Evolutionary conservation across 1,284 basidiomycete genomes (phyloP), one percentile per base, ranked within the genome.

Genomic region (Sparassis latifolia): DNA sequence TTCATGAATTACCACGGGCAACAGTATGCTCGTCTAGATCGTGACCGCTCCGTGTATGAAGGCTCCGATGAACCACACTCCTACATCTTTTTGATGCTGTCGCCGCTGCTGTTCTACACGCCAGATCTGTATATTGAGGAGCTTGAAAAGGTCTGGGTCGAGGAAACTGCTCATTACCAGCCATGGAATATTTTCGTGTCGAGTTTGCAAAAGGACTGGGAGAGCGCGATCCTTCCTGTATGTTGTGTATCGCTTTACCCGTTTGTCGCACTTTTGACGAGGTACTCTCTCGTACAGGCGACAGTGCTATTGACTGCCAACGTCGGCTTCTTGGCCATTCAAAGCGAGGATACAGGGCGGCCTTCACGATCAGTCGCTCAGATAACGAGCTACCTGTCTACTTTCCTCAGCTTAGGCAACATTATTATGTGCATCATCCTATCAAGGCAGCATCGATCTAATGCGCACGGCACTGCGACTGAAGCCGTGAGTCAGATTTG

Each of bases 241-340:
- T 7, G 64, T 56, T 39, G 6, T 10, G 3, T 10, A 10, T 28
- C 20, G 20, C 20, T 20, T 20, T 20, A 20, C 20, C 31, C 5
- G 41, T 29, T 27, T 5, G 20, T 7, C 10, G 32, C 9, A 9
- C 12, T 5, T n/a, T 29, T 32, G 45, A 31, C 49, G 27, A 39
- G 42, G 10, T 20, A 20, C 20, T 20, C 20, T 20, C 20, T 20
- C 20, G 31, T 27, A 10, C 44, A 75, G 72, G 64, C 72, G 0
- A 66, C 71, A 2, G 72, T 74, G 4, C 62, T 75, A 5, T 53
- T 75, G 46, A 68, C 66, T 2, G 71, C 68, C 10, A 73, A 76
- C 42, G 69, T 74, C 2, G 66, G 61, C 0, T 69, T 76, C 40
- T 64, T 75, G 4, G 65, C 69, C 0, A 71, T 72, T 40, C 57